Evolutionary conservation across 495 filamentous ascomycete species (phyloP).

Genomic region (Daldinia decipiens): DNA sequence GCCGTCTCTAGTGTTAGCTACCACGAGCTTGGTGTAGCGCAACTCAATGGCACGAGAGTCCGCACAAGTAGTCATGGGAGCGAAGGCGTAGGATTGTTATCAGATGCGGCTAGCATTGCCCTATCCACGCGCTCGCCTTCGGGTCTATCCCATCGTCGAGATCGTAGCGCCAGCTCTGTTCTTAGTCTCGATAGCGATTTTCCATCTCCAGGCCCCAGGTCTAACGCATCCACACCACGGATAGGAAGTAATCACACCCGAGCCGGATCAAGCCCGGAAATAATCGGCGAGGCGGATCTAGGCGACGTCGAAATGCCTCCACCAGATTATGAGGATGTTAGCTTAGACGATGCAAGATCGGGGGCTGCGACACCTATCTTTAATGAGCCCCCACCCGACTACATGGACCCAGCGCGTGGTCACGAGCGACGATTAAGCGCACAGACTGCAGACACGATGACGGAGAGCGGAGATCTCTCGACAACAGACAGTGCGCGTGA

Average conservation of each 20-base stretch:
- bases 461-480: constrained; percentile 42
- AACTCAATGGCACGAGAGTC: constrained; percentile 88
- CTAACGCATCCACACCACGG: constrained; percentile 53
- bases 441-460: constrained; percentile 45
- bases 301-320: constrained; percentile 60
- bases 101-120: constrained; percentile 72
- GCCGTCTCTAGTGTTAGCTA: constrained; percentile 88
- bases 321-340: constrained; percentile 66
- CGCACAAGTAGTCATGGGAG: constrained; percentile 83
- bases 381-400: constrained; percentile 62
- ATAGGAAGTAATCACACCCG: constrained; percentile 41
- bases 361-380: constrained; percentile 49
- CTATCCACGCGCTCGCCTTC: constrained; percentile 46
- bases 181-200: constrained; percentile 59
- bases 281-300: constrained; percentile 57
- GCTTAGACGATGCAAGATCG: constrained; percentile 56
- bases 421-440: constrained; percentile 50
- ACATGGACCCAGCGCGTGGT: constrained; percentile 51
- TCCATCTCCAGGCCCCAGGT: constrained; percentile 46
- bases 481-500: constrained; percentile 16
- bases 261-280: constrained; percentile 53
- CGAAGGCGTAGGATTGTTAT: constrained; percentile 77
- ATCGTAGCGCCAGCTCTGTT: constrained; percentile 57
- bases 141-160: constrained; percentile 35
- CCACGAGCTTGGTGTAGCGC: constrained; percentile 82